Evolutionary conservation across 305 asterid genomes (phyloP), one percentile per base, ranked within the genome.

Genomic region (Plantago coronopus): DNA sequence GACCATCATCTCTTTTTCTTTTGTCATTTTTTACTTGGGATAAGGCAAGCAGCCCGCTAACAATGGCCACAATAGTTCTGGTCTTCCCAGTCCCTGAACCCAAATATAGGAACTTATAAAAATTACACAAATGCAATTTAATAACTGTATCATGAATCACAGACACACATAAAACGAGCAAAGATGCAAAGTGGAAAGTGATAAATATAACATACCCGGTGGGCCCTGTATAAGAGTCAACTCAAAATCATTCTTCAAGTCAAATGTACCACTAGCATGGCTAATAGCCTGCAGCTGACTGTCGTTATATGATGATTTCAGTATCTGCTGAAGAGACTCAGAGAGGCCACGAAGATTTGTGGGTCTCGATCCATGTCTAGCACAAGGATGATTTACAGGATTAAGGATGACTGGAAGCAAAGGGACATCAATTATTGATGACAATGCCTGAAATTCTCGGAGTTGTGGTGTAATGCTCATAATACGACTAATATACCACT

Each of bases 201-300:
- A 34, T 42, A 56, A 48, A 55, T 57, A 72, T 67, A 46, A 74
- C 78, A 71, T 58, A 89, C 99, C 99, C 79, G 99, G 99, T 69
- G 99, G 99, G 59, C 99, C 99, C 88, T 93, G 99, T 76, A 93
- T 77, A 61, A 93, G 99, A 63, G 91, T 80, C 75, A 93, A 77
- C 29, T 87, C 85, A 48, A 79, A 82, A 64, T 83, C 91, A 71
- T 66, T 83, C 74, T 71, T 79, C 72, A 58, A 71, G 72, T 84
- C 83, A 75, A 74, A 73, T 15, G 87, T 83, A 70, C 96, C 86
- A 74, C 78, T 66, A 76, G 96, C 87, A 69, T 79, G 79, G 73
- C 77, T 75, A 64, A 93, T 85, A 73, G 99, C 99, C 80, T 82
- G 87, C 76, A 85, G 80, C 83, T 93, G 97, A 78, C 94, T 85